Conservation (phyloP, 371 early-diverging fungal species). For the Mortierella sp. region DNA sequence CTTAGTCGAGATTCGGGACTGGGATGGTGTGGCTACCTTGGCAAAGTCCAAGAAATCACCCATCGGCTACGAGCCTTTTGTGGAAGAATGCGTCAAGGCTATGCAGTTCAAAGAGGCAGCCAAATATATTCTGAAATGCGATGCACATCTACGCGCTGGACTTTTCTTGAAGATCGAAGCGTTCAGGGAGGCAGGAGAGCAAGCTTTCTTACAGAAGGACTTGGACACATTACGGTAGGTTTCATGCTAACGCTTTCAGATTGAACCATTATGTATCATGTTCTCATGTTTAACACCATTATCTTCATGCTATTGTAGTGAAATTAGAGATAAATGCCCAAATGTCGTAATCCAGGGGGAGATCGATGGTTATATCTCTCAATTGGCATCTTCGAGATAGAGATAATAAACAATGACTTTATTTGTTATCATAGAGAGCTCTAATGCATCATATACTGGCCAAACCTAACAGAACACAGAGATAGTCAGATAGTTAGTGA, state of each 20-base stretch:
- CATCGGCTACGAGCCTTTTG: conserved; percentile 90
- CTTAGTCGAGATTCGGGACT: conserved; percentile 86
- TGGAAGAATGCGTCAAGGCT: conserved; percentile 84
- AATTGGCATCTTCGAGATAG: conserved; percentile 33
- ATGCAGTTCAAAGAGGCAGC: conserved; percentile 83
- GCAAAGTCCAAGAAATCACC: conserved; percentile 85
- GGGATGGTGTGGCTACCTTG: conserved; percentile 89
- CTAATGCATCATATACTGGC: not conserved
- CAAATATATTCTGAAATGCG: conserved; percentile 84
- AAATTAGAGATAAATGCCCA: conserved; percentile 54
- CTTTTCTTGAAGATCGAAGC: conserved; percentile 83
- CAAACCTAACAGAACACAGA: not conserved
- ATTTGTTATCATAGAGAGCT: not conserved
- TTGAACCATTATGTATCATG: not conserved
- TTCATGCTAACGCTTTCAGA: not conserved
- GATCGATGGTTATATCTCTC: conserved; percentile 44
- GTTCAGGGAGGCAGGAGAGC: conserved; percentile 83
- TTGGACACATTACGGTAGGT: conserved; percentile 72
- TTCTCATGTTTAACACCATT: not conserved
- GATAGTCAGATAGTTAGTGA: not conserved
- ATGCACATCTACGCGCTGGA: conserved; percentile 73
- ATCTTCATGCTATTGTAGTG: conserved; percentile 18
- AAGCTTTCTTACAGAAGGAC: conserved; percentile 79
- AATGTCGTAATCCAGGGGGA: conserved; percentile 39
- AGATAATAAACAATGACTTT: not conserved